Base-by-base conservation (phyloP, 1,139 yeast genomes). In the Nakaseomyces sp. region DNA sequence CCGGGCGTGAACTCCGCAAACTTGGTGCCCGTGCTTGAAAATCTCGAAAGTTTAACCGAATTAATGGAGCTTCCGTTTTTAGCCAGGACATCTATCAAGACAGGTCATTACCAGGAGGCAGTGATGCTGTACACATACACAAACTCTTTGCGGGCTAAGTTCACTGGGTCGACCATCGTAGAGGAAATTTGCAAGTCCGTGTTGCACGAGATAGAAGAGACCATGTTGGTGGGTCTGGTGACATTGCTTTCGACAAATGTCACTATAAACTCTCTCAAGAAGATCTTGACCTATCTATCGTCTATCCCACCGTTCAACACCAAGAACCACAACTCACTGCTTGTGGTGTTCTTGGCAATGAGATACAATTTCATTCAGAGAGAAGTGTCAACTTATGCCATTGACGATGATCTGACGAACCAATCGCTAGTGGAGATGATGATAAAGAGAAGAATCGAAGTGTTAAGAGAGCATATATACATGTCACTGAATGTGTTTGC, bases 51-150 rank as follows among this genome's bases (percentile, higher is more conserved):
- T 24, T 71, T 88, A 9, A 76, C 84, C 49, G 95, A 86, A 54
- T 72, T 88, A 9, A 68, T 89, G 49, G 95, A 87, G 57, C 67
- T 91, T 26, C 97, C 97, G 0, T 74, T 93, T 2, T 64, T 89
- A 43, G 80, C 93, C 35, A 73, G 79, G 44, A 77, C 89, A n/a
- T 86, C 96, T 63, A 86, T 88, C 5, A 71, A 77, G 43, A 83
- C 84, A 44, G 96, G 96, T 0, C 85, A 85, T 58, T 91, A 88
- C 59, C 85, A 88, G 35, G 96, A 88, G 56, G 88, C 96, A 5
- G 72, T 89, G 19, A 50, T 61, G 57, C 46, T 62, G 5, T 61
- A 58, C 15, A 73, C 81, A 37, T 78, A 84, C 56, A 77, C 84
- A 0, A 75, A 79, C 48, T 72, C 94, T 41, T 67, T 89, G 32